Base-by-base conservation (phyloP, 2,329 filamentous ascomycete genomes). In the Apiospora kogelbergensis region DNA sequence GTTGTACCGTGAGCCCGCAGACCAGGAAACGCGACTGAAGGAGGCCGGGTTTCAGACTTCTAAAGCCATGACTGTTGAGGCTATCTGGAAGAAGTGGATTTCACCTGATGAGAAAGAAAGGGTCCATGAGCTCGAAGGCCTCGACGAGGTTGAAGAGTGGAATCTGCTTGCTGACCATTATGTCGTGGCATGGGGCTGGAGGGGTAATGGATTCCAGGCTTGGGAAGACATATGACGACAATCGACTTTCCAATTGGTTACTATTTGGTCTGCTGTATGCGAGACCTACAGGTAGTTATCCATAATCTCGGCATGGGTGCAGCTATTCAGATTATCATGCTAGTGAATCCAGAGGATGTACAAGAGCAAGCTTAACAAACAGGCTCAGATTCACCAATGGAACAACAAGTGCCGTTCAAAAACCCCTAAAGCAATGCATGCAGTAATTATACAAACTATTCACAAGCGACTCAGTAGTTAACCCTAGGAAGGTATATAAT, bases 81-180 rank as follows among this genome's bases (percentile, higher is more conserved):
- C 78, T n/a, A 88, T 97, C 45, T 98, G 93, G 91, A 86, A 91
- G 66, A 81, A 81, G 1, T 98, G 95, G 94, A 84, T 97, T 3
- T 76, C 78, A 0, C 77, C 84, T 0, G 82, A 83, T 2, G 95
- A 98, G 80, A 95, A 93, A 80, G 90, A 93, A 76, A 85, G 95
- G 64, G 89, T 98, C 1, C 91, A 95, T 72, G 80, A 83, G 13
- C 79, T 98, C 33, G 95, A 99, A 79, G 94, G 96, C 75, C 80
- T 99, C 71, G 96, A 99, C 81, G 96, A 99, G 81, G 87, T 98
- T 30, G 96, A 99, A 80, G 96, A 99, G 82, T 97, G 96, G 92
- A 86, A 91, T 75, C 80, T 99, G 73, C 81, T 99, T 74, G 93
- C 94, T 0, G 89, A 87, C 72, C 96, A 99, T 83, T 99, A 99